Evolutionary conservation across 2,329 filamentous ascomycete species (phyloP), one percentile per base, ranked within the genome.

Genomic region (Fusarium continuum): DNA sequence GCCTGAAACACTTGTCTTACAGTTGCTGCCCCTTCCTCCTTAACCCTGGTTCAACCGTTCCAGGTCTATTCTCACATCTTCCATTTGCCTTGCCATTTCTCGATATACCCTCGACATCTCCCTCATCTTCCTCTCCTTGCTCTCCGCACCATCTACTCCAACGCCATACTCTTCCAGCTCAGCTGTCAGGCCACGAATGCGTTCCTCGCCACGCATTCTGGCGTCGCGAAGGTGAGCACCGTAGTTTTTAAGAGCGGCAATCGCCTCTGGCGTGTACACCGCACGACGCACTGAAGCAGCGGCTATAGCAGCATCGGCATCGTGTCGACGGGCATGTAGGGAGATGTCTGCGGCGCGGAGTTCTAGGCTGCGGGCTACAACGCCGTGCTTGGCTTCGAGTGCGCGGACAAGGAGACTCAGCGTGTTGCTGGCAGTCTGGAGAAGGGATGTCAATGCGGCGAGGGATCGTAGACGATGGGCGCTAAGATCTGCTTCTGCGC

Each of bases 311-410:
- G 77, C 76, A 6, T 81, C 78, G 11, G 74, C 65, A 23, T 80
- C 76, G 36, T 78, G 76, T 14, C 73, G 70, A 50, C 78, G 77
- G 2, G 84, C 81, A 5, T 75, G 71, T 2, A 84, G 74, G 1
- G 78, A 73, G 2, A 80, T 75, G 28, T 81, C 76, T 3, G 76
- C 70, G 22, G 83, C 83, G 34, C 79, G 78, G n/a, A 85, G 78
- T 65, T 83, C 82, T 3, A 85, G 75, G 13, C 77, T 80, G 5
- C 82, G 78, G 2, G 83, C 82, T 5, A 84, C 74, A 17, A 80
- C 75, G 25, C 82, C 82, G 70, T 87, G 84, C 64, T 87, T 87
- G 3, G 79, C 76, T 61, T 87, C 85, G 2, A 87, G 77, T 3
- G 77, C 70, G 48, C 79, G 79, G n/a, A 86, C 70, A 1, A 86